Percentiles rank a stretch among this genome's conserved stretches.
These are phyloP conservation scores for Solanum boliviense DNA, from an alignment of 257 asterid species.

Conservation along the genomic window DNA sequence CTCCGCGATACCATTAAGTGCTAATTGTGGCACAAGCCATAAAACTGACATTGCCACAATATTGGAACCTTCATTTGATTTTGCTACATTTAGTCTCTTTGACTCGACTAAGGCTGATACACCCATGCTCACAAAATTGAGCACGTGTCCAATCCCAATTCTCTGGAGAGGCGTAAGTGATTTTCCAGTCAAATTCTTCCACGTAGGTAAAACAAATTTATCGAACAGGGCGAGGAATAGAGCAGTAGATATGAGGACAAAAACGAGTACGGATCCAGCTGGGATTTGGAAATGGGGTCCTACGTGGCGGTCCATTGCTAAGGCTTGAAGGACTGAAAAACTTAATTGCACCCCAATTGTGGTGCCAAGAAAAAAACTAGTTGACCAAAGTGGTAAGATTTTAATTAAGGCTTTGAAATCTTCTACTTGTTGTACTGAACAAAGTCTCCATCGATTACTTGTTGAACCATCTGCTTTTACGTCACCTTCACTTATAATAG, in stretches of 20 bases:
- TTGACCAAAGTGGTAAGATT: constrained; percentile 15
- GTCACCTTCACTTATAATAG: constrained; percentile 4
- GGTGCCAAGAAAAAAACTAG: neutral
- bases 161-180: constrained; percentile 6
- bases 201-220: neutral
- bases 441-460: neutral
- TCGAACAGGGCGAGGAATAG: neutral
- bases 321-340: constrained; percentile 11
- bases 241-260: neutral
- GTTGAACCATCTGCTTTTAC: neutral
- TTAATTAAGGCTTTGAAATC: constrained; percentile 6
- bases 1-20: constrained; percentile 29
- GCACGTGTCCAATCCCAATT: constrained; percentile 12
- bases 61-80: neutral
- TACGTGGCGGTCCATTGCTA: constrained; percentile 7
- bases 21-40: constrained; percentile 41
- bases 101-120: constrained; percentile 44
- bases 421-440: constrained; percentile 11
- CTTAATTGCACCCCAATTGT: constrained; percentile 1
- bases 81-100: constrained; percentile 24
- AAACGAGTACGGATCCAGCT: neutral
- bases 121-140: constrained; percentile 27
- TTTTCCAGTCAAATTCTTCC: neutral
- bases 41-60: constrained; percentile 28
- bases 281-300: constrained; percentile 15